Evolutionary conservation across 257 asterid genomes (phyloP).

Genomic region (Primulina eburnea): DNA sequence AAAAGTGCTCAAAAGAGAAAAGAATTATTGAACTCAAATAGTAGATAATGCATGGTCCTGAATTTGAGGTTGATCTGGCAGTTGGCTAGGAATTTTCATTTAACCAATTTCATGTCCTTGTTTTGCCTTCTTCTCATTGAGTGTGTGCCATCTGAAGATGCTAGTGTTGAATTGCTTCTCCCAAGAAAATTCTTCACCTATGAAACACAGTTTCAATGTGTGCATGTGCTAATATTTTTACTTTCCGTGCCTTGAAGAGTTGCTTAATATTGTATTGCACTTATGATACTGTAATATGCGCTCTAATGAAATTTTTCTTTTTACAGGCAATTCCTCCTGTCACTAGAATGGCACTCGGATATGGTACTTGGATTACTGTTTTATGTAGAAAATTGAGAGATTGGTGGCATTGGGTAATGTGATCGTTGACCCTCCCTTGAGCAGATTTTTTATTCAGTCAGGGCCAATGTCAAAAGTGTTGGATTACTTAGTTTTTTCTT

Average conservation of each 20-base stretch:
- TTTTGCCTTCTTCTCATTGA: constrained; percentile 1
- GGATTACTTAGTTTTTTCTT: constrained; percentile 25
- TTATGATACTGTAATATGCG: constrained; percentile 1
- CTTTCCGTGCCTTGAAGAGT: not conserved
- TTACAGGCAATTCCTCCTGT: constrained; percentile 93
- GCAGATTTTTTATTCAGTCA: constrained; percentile 16
- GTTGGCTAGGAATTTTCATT: not conserved
- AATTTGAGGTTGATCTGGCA: constrained; percentile 5
- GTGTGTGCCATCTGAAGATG: constrained; percentile 15
- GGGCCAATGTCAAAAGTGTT: constrained; percentile 13
- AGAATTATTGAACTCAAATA: constrained; percentile 4
- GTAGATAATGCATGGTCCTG: constrained; percentile 13
- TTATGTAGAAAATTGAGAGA: constrained; percentile 87
- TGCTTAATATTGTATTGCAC: not conserved
- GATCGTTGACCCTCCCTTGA: constrained; percentile 19
- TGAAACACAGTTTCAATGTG: not conserved
- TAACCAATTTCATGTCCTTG: constrained; percentile 7
- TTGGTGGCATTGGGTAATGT: constrained; percentile 99
- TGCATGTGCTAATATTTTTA: not conserved
- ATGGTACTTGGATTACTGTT: constrained; percentile 85
- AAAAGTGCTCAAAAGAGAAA: not conserved
- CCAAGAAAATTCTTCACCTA: not conserved
- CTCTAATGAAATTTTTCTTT: constrained; percentile 23
- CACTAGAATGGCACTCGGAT: constrained; percentile 90
- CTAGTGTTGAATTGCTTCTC: constrained; percentile 5